Conservation (phyloP, 2,329 filamentous ascomycete species). For the Thyridium curvatum region DNA sequence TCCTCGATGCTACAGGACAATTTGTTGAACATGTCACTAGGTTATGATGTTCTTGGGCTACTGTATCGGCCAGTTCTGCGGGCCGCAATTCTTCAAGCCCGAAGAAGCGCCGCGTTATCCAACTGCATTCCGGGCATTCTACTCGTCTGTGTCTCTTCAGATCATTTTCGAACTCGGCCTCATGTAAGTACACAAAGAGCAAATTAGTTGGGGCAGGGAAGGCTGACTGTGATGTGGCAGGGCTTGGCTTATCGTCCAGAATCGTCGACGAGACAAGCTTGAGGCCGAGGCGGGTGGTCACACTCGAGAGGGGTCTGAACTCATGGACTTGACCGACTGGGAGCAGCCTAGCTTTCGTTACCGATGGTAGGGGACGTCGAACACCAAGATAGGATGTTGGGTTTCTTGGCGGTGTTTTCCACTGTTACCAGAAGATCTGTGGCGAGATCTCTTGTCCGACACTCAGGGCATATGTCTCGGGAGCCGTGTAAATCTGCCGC, state of each 20-base stretch:
- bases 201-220: too few species aligned
- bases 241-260: not conserved
- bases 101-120: not conserved
- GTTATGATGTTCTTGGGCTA: constrained; percentile 4
- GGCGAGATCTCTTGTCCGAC: too few species aligned
- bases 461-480: too few species aligned
- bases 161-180: constrained; percentile 1
- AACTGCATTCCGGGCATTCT: constrained; percentile 1
- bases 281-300: not conserved
- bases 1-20: too few species aligned
- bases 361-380: not conserved
- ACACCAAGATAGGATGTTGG: too few species aligned
- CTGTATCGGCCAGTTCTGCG: constrained; percentile 1
- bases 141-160: not conserved
- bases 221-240: not conserved
- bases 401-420: too few species aligned
- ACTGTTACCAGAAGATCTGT: too few species aligned
- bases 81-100: constrained; percentile 1
- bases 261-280: constrained; percentile 2
- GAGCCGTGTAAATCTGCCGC: too few species aligned
- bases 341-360: constrained; percentile 7
- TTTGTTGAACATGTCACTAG: not conserved
- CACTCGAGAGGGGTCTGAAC: constrained; percentile 1
- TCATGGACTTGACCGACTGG: constrained; percentile 7
- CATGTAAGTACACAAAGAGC: too few species aligned